Evolutionary conservation across 768 basidiomycete genomes (phyloP).

Genomic region (Rhodotorula sphaerocarpa): DNA sequence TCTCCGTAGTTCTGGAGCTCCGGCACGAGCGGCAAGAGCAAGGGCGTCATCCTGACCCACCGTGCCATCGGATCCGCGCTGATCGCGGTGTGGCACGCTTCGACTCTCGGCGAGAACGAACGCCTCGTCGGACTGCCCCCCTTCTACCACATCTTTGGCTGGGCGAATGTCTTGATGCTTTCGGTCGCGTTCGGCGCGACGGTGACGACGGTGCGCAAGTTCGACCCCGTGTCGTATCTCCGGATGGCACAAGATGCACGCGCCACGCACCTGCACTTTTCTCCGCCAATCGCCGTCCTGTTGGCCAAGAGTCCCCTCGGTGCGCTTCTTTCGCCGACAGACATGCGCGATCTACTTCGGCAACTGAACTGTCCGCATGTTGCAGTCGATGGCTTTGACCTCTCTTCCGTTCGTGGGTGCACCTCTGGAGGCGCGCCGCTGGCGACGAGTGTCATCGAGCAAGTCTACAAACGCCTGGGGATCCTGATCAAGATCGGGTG

Average conservation of each 20-base stretch:
- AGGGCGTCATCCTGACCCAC: conserved; percentile 40
- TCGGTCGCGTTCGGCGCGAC: conserved; percentile 36
- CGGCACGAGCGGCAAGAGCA: conserved; percentile 38
- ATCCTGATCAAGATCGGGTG: conserved; percentile 38
- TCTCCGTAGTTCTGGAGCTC: conserved; percentile 39
- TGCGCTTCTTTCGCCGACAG: not conserved
- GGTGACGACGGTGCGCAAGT: conserved; percentile 35
- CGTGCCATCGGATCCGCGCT: conserved; percentile 32
- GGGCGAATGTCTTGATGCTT: conserved; percentile 36
- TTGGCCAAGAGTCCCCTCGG: conserved; percentile 39
- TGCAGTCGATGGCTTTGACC: conserved; percentile 35
- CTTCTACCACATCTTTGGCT: conserved; percentile 38
- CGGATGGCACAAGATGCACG: conserved; percentile 35
- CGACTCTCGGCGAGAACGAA: conserved; percentile 28
- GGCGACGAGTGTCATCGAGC: conserved; percentile 35
- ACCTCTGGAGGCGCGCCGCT: conserved; percentile 40
- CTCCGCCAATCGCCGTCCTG: conserved; percentile 40
- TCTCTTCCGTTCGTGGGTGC: conserved; percentile 36
- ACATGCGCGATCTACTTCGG: too few species aligned
- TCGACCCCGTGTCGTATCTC: conserved; percentile 39
- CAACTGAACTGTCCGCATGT: not conserved
- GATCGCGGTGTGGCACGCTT: conserved; percentile 36
- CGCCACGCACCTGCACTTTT: conserved; percentile 41
- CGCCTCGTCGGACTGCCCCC: conserved; percentile 38
- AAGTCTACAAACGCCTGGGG: conserved; percentile 35